Evolutionary conservation across 1,284 basidiomycete genomes (phyloP).

Genomic region (Pterulicium gracile): DNA sequence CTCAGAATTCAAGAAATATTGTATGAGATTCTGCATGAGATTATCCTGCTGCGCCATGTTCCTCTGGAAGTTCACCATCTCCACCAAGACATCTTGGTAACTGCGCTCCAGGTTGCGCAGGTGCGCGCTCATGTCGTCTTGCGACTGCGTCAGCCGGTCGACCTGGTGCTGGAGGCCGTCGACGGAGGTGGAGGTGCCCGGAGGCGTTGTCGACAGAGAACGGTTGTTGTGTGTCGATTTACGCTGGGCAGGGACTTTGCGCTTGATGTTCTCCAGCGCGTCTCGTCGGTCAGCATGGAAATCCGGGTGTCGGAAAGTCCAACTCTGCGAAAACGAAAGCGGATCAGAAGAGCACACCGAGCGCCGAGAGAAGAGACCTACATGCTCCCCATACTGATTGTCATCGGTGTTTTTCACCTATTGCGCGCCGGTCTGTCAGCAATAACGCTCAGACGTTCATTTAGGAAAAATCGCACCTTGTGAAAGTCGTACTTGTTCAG

Average conservation of each 20-base stretch:
- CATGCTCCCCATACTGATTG: constrained; percentile 69
- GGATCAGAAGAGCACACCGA: constrained; percentile 3
- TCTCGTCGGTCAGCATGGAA: constrained; percentile 83
- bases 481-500: constrained; percentile 99
- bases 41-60: constrained; percentile 82
- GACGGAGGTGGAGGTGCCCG: constrained; percentile 15
- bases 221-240: constrained; percentile 24
- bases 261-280: constrained; percentile 88
- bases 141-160: constrained; percentile 35
- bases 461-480: constrained; percentile 43
- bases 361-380: constrained; percentile 23
- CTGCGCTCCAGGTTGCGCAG: constrained; percentile 59
- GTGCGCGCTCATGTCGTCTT: constrained; percentile 51
- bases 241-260: constrained; percentile 74
- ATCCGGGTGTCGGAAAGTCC: constrained; percentile 95
- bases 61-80: constrained; percentile 77
- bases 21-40: constrained; percentile 74
- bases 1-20: constrained; percentile 57
- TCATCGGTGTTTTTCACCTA: constrained; percentile 76
- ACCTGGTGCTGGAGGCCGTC: constrained; percentile 39
- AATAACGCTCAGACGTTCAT: constrained; percentile 4
- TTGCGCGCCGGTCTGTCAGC: no score
- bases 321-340: constrained; percentile 43
- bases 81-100: constrained; percentile 69
- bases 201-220: constrained; percentile 5